Evolutionary conservation across 257 asterid genomes (phyloP), one percentile per base, ranked within the genome.

Genomic region (Linaria vulgaris): DNA sequence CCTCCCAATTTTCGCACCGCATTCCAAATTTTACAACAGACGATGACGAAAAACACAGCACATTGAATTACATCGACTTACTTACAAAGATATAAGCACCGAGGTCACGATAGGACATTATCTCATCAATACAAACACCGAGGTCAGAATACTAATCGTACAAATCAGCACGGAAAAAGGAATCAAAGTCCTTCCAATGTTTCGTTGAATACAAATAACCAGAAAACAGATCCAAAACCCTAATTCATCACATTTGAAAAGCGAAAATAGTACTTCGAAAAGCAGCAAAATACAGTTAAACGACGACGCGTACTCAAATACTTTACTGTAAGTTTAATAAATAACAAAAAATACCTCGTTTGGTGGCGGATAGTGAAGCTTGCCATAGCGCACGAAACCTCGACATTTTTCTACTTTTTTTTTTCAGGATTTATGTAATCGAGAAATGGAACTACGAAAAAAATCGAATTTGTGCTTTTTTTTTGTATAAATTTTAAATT

Each of bases 321-420:
- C 11, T 14, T 20, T 60, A 25, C 52, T 7, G 3, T 46, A 5
- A 31, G 21, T 2, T 9, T 4, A 50, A 12, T n/a, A 27, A 19
- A 25, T 11, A 38, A 45, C 13, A 11, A 37, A 6, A 10, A 8
- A 31, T 69, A 88, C 96, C 95, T 83, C 79, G 80, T 83, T 70
- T 91, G 41, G 95, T 91, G 15, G 98, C 96, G 80, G 69, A 77
- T 31, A 84, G 59, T 11, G 98, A 86, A 72, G 92, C 82, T 78
- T 88, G 91, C 89, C 69, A 72, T 43, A 91, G 56, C 43, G 81
- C 69, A 47, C 96, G 95, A 73, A 91, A 82, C 77, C 90, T 82
- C 7, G 95, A 86, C 98, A 91, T 90, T 58, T 43, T 1, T 6
- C 4, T 24, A 17, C 16, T 17, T 55, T 14, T 13, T 30, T 30